Conservation (phyloP, 2,329 filamentous ascomycete genomes). For the Hypocrella siamensis region DNA sequence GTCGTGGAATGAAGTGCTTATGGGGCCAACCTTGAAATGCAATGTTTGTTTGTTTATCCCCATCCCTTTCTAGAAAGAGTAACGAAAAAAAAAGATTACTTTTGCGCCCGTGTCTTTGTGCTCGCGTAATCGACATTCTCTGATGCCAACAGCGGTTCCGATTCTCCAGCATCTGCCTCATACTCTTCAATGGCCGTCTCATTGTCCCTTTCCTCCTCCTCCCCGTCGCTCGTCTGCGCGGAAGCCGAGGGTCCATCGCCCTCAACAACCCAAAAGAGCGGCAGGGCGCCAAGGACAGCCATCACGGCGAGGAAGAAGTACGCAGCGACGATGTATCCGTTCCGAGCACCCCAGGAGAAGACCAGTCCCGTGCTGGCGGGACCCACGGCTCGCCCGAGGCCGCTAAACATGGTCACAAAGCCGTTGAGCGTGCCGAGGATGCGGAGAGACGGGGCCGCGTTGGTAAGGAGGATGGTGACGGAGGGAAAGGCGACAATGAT, state of each 20-base stretch:
- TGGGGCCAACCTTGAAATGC: no score
- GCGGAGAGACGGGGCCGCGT: constrained; percentile 56
- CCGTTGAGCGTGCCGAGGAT: constrained; percentile 84
- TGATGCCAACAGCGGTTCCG: constrained; percentile 8
- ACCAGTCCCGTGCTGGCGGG: constrained; percentile 57
- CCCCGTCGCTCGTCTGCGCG: constrained; percentile 16
- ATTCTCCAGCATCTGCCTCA: constrained; percentile 5
- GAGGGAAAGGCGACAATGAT: constrained; percentile 82
- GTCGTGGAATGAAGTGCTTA: no score
- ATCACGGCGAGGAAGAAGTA: constrained; percentile 65
- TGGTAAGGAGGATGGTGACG: constrained; percentile 79
- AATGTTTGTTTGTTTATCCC: no score
- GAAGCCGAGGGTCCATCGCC: constrained; percentile 46
- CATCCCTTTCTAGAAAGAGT: no score
- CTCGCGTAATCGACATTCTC: no score
- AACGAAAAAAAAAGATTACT: no score
- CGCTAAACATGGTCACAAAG: constrained; percentile 69
- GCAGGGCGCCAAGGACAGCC: constrained; percentile 49
- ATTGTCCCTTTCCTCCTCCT: constrained; percentile 11
- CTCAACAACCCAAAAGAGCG: constrained; percentile 59
- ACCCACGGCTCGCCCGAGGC: constrained; percentile 63
- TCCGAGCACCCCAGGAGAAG: constrained; percentile 62
- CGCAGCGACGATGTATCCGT: constrained; percentile 61
- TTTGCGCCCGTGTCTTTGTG: no score
- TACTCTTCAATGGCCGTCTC: constrained; percentile 10